Percentiles rank a stretch among this genome's conserved stretches.
Conservation (phyloP, 177 flowering plant species). For the Vitis hybrid region DNA sequence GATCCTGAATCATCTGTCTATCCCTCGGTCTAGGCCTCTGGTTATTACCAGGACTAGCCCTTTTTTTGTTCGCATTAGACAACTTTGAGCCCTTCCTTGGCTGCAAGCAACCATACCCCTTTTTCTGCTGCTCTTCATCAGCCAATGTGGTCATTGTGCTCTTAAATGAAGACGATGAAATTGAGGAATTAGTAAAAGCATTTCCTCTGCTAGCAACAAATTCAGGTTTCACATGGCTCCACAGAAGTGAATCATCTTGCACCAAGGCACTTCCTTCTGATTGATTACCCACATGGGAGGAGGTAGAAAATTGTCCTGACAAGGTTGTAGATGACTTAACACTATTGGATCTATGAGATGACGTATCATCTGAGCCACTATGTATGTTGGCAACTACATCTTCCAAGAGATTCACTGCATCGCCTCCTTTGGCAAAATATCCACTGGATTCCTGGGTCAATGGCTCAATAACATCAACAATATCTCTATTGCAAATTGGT, state of each 20-base stretch:
- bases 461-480: slow-evolving; percentile 13
- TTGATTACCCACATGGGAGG: slow-evolving; percentile 25
- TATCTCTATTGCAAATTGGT: slow-evolving; percentile 17
- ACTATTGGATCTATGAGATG: slow-evolving; percentile 18
- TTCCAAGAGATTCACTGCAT: slow-evolving; percentile 45
- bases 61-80: slow-evolving; percentile 34
- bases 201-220: slow-evolving; percentile 11
- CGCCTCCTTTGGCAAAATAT: slow-evolving; percentile 16
- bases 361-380: slow-evolving; percentile 25
- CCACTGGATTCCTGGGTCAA: slow-evolving; percentile 23
- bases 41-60: slow-evolving; percentile 33
- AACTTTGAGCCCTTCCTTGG: slow-evolving; percentile 32
- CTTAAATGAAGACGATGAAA: slow-evolving; percentile 36
- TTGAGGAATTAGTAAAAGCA: slow-evolving; percentile 12
- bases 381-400: slow-evolving; percentile 36
- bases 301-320: slow-evolving; percentile 18
- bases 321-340: slow-evolving; percentile 23
- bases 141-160: slow-evolving; percentile 26
- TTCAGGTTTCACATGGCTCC: slow-evolving; percentile 27
- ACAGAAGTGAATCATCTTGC: slow-evolving; percentile 21
- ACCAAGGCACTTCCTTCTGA: slow-evolving; percentile 16
- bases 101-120: slow-evolving; percentile 15
- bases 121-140: slow-evolving; percentile 33
- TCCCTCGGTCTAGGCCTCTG: slow-evolving; percentile 79
- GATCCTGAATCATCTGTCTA: slow-evolving; percentile 89